Base-by-base conservation (phyloP, 2,329 filamentous ascomycete species). In the Ambrosiella xylebori region DNA sequence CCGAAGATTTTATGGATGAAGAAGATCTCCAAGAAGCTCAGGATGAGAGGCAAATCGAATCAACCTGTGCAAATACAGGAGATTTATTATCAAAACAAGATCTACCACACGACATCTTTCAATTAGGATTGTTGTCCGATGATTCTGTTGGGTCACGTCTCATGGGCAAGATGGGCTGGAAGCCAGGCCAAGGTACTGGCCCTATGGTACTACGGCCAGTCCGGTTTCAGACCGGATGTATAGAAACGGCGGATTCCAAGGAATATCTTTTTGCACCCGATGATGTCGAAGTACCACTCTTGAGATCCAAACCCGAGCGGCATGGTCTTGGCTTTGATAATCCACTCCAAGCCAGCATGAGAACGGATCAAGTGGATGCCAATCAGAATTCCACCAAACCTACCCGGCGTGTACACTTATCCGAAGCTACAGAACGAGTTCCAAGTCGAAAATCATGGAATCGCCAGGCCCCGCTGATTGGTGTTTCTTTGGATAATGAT, bases 1-100 rank as follows among this genome's bases (percentile, higher is more conserved):
- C 82, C 0, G 89, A 97, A 68, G 90, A 97, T 66, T 97, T 90
- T 65, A 98, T 98, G 93, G 93, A 98, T 65, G 91, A 95, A 47
- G 93, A 98, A 68, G 93, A 98, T 69, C 74, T 95, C 39, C 86
- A 85, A 6, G 89, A 95, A 67, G 86, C 84, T 0, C 88, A 79
- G 59, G 86, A 59, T 89, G 27, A 27, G 27, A 27, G 27, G 27
- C 27, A 27, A 95, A 69, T 77, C 85, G 1, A 27, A 27, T 80
- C 83, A 65, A 79, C 79, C 96, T 39, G 79, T 91, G 64, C 44
- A 47, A 17, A 47, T 47, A 15, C 27, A 27, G 27, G 27, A 27
- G 27, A 27, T 27, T 27, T 27, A 27, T 27, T 2, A 13, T 17
- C 11, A 8, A 47, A 17, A 8, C 44, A 8, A 17, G 44, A 27